Conservation (phyloP, 2,329 filamentous ascomycete species). For the Scytalidium sp. region DNA sequence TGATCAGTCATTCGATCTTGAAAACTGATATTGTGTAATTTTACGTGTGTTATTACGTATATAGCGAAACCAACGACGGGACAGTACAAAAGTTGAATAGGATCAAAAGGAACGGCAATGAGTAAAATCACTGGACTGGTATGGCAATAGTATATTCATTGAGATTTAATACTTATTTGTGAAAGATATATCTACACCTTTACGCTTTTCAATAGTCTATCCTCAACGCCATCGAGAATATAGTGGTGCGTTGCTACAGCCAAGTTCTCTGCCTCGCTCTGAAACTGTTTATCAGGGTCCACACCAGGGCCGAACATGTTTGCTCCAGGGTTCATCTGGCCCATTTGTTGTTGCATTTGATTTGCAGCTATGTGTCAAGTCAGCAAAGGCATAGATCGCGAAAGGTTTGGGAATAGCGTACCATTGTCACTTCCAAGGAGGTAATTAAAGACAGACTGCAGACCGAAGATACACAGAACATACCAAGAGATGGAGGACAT, state of each 20-base stretch:
- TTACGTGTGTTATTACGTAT: too few species aligned
- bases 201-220: constrained; percentile 64
- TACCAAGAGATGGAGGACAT: constrained; percentile 99
- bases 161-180: neutral
- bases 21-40: too few species aligned
- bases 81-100: too few species aligned
- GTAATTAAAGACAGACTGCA: constrained; percentile 97
- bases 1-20: too few species aligned
- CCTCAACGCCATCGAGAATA: constrained; percentile 83
- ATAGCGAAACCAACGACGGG: too few species aligned
- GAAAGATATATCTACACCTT: constrained; percentile 15
- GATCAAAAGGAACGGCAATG: neutral
- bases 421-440: constrained; percentile 94
- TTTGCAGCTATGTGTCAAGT: constrained; percentile 65
- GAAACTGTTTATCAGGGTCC: constrained; percentile 94
- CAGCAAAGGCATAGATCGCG: neutral
- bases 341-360: constrained; percentile 85
- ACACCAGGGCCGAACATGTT: constrained; percentile 88
- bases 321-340: constrained; percentile 64
- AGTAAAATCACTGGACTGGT: neutral
- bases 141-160: neutral
- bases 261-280: constrained; percentile 89
- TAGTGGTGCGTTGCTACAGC: constrained; percentile 94
- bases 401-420: constrained; percentile 43
- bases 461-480: constrained; percentile 93